Evolutionary conservation across 2,329 filamentous ascomycete species (phyloP).

Genomic region (Colletotrichum graminicola): DNA sequence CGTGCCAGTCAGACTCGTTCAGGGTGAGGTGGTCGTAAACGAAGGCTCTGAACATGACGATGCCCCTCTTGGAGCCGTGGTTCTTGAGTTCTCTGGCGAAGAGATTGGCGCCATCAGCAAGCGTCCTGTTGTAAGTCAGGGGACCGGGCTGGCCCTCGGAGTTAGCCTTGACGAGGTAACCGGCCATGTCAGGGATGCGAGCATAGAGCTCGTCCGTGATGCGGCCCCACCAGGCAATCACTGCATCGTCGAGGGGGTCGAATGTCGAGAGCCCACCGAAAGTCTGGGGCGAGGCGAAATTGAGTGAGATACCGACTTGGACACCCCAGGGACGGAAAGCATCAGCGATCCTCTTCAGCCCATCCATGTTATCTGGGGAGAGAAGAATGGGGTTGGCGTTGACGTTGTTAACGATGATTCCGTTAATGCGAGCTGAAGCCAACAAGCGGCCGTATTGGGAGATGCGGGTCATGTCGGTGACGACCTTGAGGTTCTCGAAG

Average conservation of each 20-base stretch:
- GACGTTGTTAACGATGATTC: slow-evolving; percentile 77
- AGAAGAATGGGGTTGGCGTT: slow-evolving; percentile 74
- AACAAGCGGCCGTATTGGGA: slow-evolving; percentile 74
- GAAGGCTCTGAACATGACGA: slow-evolving; percentile 79
- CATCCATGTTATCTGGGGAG: slow-evolving; percentile 68
- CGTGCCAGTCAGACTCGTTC: slow-evolving; percentile 71
- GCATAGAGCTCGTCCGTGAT: slow-evolving; percentile 71
- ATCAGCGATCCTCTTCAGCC: slow-evolving; percentile 72
- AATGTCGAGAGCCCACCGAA: slow-evolving; percentile 70
- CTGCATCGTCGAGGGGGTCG: slow-evolving; percentile 71
- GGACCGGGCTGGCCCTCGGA: slow-evolving; percentile 80
- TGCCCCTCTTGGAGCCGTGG: slow-evolving; percentile 61
- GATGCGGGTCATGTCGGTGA: slow-evolving; percentile 70
- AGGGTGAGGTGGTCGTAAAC: slow-evolving; percentile 68
- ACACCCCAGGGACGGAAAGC: slow-evolving; percentile 76
- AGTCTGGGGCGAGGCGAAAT: slow-evolving; percentile 73
- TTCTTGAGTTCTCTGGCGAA: slow-evolving; percentile 71
- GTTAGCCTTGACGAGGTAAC: slow-evolving; percentile 78
- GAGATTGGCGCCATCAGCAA: slow-evolving; percentile 76
- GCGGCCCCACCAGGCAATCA: slow-evolving; percentile 73
- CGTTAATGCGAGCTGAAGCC: slow-evolving; percentile 76
- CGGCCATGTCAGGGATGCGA: slow-evolving; percentile 74
- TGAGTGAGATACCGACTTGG: slow-evolving; percentile 73
- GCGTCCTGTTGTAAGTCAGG: slow-evolving; percentile 75
- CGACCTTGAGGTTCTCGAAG: slow-evolving; percentile 68